Conservation (phyloP, 176 grass and related monocot species). For the Chrysopogon serrulatus region DNA sequence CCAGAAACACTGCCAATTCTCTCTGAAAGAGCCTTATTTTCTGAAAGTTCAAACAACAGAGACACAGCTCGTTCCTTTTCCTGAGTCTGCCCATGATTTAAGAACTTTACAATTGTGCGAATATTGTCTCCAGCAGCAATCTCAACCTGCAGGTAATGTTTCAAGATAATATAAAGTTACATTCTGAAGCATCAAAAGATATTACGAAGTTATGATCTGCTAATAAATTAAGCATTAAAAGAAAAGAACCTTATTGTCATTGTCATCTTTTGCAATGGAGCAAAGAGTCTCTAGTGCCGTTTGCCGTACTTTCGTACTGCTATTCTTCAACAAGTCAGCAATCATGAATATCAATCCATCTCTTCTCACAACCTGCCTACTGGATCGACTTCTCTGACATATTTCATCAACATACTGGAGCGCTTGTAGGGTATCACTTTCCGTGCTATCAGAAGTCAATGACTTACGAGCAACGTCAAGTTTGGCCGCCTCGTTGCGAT, state of each 20-base stretch:
- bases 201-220: background rate
- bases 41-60: slow-evolving; percentile 85
- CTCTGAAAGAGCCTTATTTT: slow-evolving; percentile 65
- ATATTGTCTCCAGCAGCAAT: slow-evolving; percentile 83
- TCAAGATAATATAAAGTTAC: slow-evolving; percentile 20
- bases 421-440: slow-evolving; percentile 67
- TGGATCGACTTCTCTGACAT: slow-evolving; percentile 60
- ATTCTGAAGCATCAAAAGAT: background rate
- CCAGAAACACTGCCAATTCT: slow-evolving; percentile 81
- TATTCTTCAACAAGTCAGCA: slow-evolving; percentile 72
- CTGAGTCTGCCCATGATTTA: slow-evolving; percentile 61
- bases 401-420: slow-evolving; percentile 64
- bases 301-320: slow-evolving; percentile 54
- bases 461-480: slow-evolving; percentile 64
- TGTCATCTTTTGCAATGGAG: slow-evolving; percentile 65
- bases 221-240: slow-evolving; percentile 1
- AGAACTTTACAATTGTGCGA: slow-evolving; percentile 91
- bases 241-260: slow-evolving; percentile 76
- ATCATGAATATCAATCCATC: slow-evolving; percentile 67
- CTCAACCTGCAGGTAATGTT: slow-evolving; percentile 49
- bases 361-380: slow-evolving; percentile 52
- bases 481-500: slow-evolving; percentile 72
- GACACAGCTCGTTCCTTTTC: slow-evolving; percentile 84
- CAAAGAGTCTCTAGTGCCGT: slow-evolving; percentile 69
- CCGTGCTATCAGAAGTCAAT: slow-evolving; percentile 52